phyloP scores from a whole-genome alignment of 1,139 yeast genomes.

The Blastobotrys persicus region DNA sequence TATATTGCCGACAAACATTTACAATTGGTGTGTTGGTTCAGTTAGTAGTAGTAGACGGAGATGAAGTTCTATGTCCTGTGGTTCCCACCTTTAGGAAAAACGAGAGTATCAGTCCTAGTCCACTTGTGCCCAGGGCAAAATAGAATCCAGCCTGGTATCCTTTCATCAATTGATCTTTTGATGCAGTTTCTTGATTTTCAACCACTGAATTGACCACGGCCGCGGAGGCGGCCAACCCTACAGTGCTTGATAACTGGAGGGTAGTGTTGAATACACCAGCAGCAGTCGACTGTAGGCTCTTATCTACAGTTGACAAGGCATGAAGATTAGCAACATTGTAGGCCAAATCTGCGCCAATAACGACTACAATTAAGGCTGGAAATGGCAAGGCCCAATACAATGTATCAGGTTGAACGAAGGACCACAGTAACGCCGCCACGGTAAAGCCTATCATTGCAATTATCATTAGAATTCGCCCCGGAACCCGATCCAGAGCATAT shows the following conservation, averaged over 20 bases:
- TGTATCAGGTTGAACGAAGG: constrained; percentile 37
- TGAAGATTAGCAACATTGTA: constrained; percentile 46
- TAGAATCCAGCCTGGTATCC: constrained; percentile 43
- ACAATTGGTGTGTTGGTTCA: too few species aligned
- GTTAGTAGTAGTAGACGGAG: not conserved
- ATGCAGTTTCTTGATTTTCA: constrained; percentile 34
- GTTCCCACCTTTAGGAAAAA: constrained; percentile 41
- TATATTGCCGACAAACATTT: too few species aligned
- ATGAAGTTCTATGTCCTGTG: constrained; percentile 23
- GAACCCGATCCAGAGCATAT: constrained; percentile 42
- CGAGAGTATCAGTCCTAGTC: constrained; percentile 35
- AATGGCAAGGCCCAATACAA: constrained; percentile 46
- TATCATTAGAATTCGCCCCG: constrained; percentile 40
- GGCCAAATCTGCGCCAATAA: constrained; percentile 47
- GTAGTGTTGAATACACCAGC: constrained; percentile 48
- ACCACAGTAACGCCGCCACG: constrained; percentile 42
- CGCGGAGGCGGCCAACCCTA: constrained; percentile 44
- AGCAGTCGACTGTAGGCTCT: constrained; percentile 43
- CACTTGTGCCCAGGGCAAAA: constrained; percentile 42
- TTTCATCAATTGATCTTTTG: constrained; percentile 31
- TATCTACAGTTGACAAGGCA: constrained; percentile 42
- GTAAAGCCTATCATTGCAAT: constrained; percentile 39
- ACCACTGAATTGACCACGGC: constrained; percentile 39
- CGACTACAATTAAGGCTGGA: constrained; percentile 41
- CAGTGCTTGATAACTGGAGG: constrained; percentile 40